phyloP scores from a whole-genome alignment of 306 rosid species.

The Trifolium repens region DNA sequence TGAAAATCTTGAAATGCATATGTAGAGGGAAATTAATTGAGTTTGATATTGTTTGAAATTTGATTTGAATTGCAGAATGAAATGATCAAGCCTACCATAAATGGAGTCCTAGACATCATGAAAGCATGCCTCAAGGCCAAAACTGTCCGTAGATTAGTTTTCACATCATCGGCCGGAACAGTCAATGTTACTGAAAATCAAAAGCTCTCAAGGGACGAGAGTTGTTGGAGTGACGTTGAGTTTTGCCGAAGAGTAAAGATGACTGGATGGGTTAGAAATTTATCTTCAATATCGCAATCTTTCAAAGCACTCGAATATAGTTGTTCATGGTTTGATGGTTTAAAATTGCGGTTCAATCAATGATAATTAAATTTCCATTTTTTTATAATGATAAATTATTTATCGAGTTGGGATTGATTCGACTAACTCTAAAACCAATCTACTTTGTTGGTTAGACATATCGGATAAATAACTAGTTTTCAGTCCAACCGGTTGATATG shows the following conservation, averaged over 20 bases:
- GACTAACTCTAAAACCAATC: no score
- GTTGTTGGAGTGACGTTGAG: conserved; percentile 63
- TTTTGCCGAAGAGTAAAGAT: conserved; percentile 56
- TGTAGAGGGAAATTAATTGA: conserved; percentile 12
- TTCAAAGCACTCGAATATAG: no score
- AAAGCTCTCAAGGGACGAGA: conserved; percentile 48
- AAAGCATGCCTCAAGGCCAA: conserved; percentile 59
- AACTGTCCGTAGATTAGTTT: conserved; percentile 58
- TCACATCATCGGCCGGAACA: conserved; percentile 72
- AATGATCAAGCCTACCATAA: conserved; percentile 65
- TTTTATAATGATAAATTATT: no score
- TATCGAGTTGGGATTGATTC: no score
- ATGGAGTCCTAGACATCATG: conserved; percentile 68
- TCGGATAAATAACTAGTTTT: no score
- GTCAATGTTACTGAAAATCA: conserved; percentile 45
- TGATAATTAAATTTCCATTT: no score
- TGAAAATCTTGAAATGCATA: background rate
- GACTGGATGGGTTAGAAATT: conserved; percentile 73
- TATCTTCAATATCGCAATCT: background rate
- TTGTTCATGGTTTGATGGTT: no score
- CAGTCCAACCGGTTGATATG: no score
- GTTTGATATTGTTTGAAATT: background rate
- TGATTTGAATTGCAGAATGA: conserved; percentile 59
- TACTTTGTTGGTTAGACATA: no score
- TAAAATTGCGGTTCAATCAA: no score